A percentile compares a stretch with the other conserved stretches of the same genome.
Evolutionary conservation across 208 protist species (phyloP).

Genomic region (Trichomonas tenax): DNA sequence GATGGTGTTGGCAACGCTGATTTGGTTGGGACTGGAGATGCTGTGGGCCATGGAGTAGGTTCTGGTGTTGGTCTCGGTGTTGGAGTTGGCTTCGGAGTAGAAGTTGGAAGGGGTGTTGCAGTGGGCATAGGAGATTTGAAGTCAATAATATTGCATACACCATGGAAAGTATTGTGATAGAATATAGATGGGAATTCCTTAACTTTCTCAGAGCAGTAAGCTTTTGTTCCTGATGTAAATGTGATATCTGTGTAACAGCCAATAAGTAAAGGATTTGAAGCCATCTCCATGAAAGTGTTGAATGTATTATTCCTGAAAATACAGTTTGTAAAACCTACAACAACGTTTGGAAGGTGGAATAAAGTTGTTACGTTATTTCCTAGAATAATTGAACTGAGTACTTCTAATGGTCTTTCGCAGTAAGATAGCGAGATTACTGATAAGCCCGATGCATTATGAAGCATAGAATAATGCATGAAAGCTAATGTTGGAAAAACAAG

Average conservation of each 20-base stretch:
- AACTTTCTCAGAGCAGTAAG: not conserved
- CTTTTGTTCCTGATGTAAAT: not conserved
- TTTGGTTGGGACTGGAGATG: not conserved
- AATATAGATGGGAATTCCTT: not conserved
- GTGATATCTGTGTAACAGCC: not conserved
- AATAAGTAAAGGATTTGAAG: not conserved
- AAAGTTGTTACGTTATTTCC: not conserved
- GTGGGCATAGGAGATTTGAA: not conserved
- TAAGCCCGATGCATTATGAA: not conserved
- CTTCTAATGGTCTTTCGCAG: not conserved
- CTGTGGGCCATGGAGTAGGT: not conserved
- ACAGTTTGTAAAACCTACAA: not conserved
- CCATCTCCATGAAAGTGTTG: not conserved
- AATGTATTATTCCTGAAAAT: not conserved
- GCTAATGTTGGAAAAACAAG: not conserved
- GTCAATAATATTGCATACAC: not conserved
- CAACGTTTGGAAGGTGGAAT: not conserved
- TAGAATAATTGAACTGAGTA: not conserved
- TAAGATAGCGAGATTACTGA: not conserved
- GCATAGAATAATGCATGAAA: not conserved
- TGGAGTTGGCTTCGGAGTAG: not conserved
- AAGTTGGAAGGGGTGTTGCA: not conserved
- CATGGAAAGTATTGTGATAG: not conserved
- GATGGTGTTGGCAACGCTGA: not conserved
- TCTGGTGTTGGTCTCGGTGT: not conserved